Evolutionary conservation across 352 stramenopile species (phyloP).

Genomic region (Globisporangium viniferum): DNA sequence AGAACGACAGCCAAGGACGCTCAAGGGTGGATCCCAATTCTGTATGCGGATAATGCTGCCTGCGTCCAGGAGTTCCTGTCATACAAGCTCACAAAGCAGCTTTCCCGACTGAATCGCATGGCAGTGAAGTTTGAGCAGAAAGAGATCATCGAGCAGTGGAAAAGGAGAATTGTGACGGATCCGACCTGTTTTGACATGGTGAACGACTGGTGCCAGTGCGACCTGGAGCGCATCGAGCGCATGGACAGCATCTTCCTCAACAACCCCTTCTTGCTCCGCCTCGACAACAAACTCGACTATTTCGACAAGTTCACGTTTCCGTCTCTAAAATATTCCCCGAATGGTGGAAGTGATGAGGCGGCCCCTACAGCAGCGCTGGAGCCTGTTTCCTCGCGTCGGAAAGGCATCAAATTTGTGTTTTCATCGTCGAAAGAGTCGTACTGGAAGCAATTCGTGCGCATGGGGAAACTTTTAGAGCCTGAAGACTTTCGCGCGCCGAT

Average conservation of each 20-base stretch:
- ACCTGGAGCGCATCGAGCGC: slow-evolving; percentile 44
- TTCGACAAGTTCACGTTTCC: slow-evolving; percentile 37
- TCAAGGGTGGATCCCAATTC: slow-evolving; percentile 45
- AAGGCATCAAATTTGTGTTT: slow-evolving; percentile 43
- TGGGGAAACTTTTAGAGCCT: slow-evolving; percentile 31
- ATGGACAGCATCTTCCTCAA: slow-evolving; percentile 50
- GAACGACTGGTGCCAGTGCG: slow-evolving; percentile 63
- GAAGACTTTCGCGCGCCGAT: slow-evolving; percentile 47
- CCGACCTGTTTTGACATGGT: slow-evolving; percentile 54
- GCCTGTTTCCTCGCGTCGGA: slow-evolving; percentile 10
- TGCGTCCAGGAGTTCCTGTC: slow-evolving; percentile 52
- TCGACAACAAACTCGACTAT: slow-evolving; percentile 71
- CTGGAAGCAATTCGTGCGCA: slow-evolving; percentile 52
- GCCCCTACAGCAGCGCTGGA: not conserved
- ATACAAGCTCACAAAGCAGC: slow-evolving; percentile 55
- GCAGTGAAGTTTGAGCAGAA: slow-evolving; percentile 36
- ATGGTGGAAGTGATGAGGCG: not conserved
- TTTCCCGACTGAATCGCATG: slow-evolving; percentile 54
- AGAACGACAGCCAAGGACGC: slow-evolving; percentile 45
- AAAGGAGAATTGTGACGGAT: slow-evolving; percentile 36
- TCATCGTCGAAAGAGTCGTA: slow-evolving; percentile 24
- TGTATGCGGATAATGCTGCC: slow-evolving; percentile 25
- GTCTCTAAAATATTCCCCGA: slow-evolving; percentile 17
- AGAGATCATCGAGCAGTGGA: slow-evolving; percentile 48
- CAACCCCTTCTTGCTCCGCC: slow-evolving; percentile 47